Evolutionary conservation across 164 flowering plant genomes (phyloP), one percentile per base, ranked within the genome.

Genomic region (Vitis riparia): DNA sequence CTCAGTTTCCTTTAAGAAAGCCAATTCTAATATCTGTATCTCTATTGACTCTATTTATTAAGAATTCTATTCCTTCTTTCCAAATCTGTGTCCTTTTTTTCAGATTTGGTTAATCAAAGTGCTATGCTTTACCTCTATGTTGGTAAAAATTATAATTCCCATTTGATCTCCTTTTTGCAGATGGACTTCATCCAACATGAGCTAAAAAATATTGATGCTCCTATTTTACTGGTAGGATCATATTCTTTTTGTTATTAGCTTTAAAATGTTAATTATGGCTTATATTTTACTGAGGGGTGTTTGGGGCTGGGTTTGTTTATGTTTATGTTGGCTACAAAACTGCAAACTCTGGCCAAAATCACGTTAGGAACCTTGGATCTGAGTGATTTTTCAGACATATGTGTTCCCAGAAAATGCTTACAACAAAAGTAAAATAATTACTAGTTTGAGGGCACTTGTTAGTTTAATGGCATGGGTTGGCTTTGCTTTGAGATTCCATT

Each of bases 191-290:
- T 89, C 66, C 77, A 80, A 55, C 83, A 85, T 11, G 44, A 37
- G 44, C 44, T 37, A 6, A 37, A 75, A 68, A 79, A 83, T 78
- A 66, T 57, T 48, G 78, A 79, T 76, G 71, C 81, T 75, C 95
- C 97, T 49, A 29, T 91, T 59, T 12, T 90, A 58, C 78, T 95
- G 97, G 99, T 95, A 37, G 44, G 44, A 37, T 37, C 44, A 37
- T 51, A 17, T 75, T 62, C 50, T 16, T 32, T 27, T 17, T 44
- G 15, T 55, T 19, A 14, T 51, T 15, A 47, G 11, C 52, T 49
- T 30, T 11, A 52, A 51, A 8, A 59, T 59, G 37, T 59, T 59
- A 59, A 13, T 27, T 59, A 59, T 59, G 47, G 56, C 6, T 27
- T 3, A 27, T 29, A 11, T 27, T 2, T 17, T 27, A 27, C 6